Evolutionary conservation across 129 eudicot genomes (phyloP).

Genomic region (Centaurea solstitialis): DNA sequence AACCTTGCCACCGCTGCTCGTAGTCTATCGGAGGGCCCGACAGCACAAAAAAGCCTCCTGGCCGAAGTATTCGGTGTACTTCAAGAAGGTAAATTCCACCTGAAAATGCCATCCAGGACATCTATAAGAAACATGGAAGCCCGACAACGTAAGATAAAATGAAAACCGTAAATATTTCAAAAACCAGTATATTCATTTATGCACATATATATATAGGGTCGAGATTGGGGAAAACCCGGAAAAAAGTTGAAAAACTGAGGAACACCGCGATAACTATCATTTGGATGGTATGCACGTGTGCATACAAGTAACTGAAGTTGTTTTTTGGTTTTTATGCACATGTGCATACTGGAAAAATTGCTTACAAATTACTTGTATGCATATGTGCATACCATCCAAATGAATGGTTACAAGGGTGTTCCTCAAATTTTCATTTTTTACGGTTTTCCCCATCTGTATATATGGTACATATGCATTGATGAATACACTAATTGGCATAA

Average conservation of each 20-base stretch:
- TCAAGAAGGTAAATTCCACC: slow-evolving; percentile 97
- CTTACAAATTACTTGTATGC: no score
- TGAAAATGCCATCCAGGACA: slow-evolving; percentile 26
- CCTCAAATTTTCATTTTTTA: no score
- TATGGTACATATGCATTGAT: neutral
- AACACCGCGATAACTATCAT: no score
- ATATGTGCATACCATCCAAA: no score
- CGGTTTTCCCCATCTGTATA: no score
- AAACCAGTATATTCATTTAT: neutral
- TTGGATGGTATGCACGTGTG: no score
- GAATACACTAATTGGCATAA: neutral
- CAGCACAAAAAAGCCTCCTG: slow-evolving; percentile 98
- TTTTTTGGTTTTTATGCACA: no score
- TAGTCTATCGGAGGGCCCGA: slow-evolving; percentile 97
- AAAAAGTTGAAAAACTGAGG: no score
- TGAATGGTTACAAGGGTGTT: no score
- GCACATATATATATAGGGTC: neutral
- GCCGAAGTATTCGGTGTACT: slow-evolving; percentile 93
- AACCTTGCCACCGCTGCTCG: slow-evolving; percentile 83
- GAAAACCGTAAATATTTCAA: neutral
- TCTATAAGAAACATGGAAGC: neutral
- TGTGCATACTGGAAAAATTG: no score
- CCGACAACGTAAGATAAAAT: neutral
- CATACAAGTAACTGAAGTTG: no score
- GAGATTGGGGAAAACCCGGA: no score